Conservation (phyloP, 1,139 yeast species). For the Starmera stellimalicola region DNA sequence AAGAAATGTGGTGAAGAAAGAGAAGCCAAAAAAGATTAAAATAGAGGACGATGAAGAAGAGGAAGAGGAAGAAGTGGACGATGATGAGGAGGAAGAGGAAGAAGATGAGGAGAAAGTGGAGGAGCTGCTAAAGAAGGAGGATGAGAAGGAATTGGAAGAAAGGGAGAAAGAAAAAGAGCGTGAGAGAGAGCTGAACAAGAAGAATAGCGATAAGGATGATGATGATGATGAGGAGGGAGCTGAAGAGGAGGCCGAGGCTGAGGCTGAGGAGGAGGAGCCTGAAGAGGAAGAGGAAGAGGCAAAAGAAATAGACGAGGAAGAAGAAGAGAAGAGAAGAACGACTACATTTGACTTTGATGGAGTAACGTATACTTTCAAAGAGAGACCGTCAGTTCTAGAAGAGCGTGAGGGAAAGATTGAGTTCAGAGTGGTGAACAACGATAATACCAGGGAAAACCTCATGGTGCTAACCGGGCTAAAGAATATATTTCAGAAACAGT, state of each 20-base stretch:
- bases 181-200: constrained; percentile 19
- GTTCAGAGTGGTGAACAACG: constrained; percentile 93
- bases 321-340: constrained; percentile 34
- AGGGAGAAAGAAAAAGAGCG: constrained; percentile 11
- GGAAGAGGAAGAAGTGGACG: constrained; percentile 4
- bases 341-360: constrained; percentile 62
- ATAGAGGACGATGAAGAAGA: constrained; percentile 19
- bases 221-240: constrained; percentile 11
- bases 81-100: constrained; percentile 16
- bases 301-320: constrained; percentile 18
- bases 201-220: constrained; percentile 16
- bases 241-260: constrained; percentile 14
- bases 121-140: constrained; percentile 6
- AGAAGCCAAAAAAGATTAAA: constrained; percentile 13
- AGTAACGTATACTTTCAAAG: constrained; percentile 74
- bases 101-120: constrained; percentile 3
- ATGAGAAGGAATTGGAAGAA: constrained; percentile 12
- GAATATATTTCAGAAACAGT: constrained; percentile 91
- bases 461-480: constrained; percentile 91
- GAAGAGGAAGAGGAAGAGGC: constrained; percentile 16
- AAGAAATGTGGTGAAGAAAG: constrained; percentile 10
- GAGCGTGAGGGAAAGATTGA: constrained; percentile 88
- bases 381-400: constrained; percentile 88
- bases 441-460: constrained; percentile 75
- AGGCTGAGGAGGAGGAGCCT: constrained; percentile 19